Evolutionary conservation across 257 asterid genomes (phyloP), one percentile per base, ranked within the genome.

Genomic region (Paulownia fortunei): DNA sequence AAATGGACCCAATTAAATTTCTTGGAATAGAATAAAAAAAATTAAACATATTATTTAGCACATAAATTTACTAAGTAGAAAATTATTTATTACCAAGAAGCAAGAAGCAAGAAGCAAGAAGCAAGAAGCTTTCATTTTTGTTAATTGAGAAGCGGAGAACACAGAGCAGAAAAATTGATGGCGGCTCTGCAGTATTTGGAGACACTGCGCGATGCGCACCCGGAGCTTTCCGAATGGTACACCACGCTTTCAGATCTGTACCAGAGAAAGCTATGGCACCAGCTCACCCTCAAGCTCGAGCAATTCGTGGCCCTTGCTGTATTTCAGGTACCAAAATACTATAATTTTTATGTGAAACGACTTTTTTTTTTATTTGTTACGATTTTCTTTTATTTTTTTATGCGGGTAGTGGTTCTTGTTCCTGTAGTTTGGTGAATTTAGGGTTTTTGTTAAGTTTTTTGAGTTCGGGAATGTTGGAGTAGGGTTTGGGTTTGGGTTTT

Each of bases 211-310:
- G 87, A 66, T 75, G 80, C 84, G 74, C 95, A 96, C 46, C 98
- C 99, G 15, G 98, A 96, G 87, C 97, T 95, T 6, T 82, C 93
- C 47, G 99, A 95, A 72, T 95, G 99, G 97, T 90, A 82, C 90
- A 79, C 32, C 72, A 72, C 94, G 78, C 93, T 96, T 69, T 86
- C 95, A 85, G 98, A 96, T 96, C 97, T 96, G 86, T 96, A 96
- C 91, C 96, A 93, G 86, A 92, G 90, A 42, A 96, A 96, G 90
- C 94, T 93, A 23, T 93, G 99, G 99, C 98, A 96, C 65, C 98
- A 96, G 86, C 99, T 93, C 79, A 86, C 97, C 19, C 94, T 87
- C 70, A 92, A 93, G 91, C 99, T 93, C 91, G 99, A 96, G 72
- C 92, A 96, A 74, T 96, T 96, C 89, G 92, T 93, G 4, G 90